phyloP scores from a whole-genome alignment of 192 early-diverging fungal species.

The Coemansia sp. region DNA sequence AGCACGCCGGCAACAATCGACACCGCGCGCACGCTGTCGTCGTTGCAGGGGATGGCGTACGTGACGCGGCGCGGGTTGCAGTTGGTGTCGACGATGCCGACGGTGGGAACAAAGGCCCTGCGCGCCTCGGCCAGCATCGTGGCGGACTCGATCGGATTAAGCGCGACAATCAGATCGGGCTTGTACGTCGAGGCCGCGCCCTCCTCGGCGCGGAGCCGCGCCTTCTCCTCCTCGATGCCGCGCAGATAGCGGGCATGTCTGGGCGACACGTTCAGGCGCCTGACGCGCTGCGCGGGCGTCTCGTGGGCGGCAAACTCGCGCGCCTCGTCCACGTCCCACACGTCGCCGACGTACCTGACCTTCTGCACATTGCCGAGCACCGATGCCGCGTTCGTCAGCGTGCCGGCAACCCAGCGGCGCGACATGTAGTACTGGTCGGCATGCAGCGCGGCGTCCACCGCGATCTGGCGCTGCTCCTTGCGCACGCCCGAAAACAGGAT shows the following conservation, averaged over 20 bases:
- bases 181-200: constrained; percentile 56
- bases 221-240: constrained; percentile 28
- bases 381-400: constrained; percentile 75
- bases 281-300: background rate
- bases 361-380: constrained; percentile 13
- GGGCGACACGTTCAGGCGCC: background rate
- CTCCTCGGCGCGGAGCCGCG: constrained; percentile 2
- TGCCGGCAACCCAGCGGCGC: constrained; percentile 83
- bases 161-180: constrained; percentile 81
- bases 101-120: constrained; percentile 77
- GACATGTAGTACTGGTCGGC: constrained; percentile 79
- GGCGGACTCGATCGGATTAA: constrained; percentile 81
- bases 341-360: constrained; percentile 11
- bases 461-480: constrained; percentile 63
- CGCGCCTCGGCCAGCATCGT: constrained; percentile 82
- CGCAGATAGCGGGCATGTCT: constrained; percentile 8
- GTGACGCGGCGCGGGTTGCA: constrained; percentile 81
- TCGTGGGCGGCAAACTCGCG: constrained; percentile 18
- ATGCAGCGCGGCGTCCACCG: constrained; percentile 77
- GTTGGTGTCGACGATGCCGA: constrained; percentile 92
- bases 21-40: constrained; percentile 80
- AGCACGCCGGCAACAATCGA: constrained; percentile 82
- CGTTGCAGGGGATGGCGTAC: constrained; percentile 94
- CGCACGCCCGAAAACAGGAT: constrained; percentile 87
- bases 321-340: constrained; percentile 46